Evolutionary conservation across 2,329 filamentous ascomycete species (phyloP).

Genomic region (Alternaria atra): DNA sequence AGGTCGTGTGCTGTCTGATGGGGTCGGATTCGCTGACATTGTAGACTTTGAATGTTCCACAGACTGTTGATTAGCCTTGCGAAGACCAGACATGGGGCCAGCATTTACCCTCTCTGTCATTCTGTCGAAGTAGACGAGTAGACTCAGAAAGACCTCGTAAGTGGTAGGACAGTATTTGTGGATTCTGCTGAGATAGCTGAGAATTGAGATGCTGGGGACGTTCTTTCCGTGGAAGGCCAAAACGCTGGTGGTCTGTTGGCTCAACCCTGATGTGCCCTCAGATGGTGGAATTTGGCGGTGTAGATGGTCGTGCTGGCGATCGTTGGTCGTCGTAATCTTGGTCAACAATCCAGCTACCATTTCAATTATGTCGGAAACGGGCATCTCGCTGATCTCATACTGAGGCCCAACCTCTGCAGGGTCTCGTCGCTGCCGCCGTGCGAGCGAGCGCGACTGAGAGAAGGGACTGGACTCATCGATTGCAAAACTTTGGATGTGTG

Average conservation of each 20-base stretch:
- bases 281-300: conserved; percentile 75
- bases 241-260: conserved; percentile 74
- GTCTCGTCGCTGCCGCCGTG: conserved; percentile 55
- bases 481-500: conserved; percentile 89
- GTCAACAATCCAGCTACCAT: conserved; percentile 97
- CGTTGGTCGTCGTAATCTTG: conserved; percentile 97
- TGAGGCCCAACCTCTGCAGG: conserved; percentile 64
- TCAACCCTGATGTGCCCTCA: conserved; percentile 67
- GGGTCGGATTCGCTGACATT: conserved; percentile 41
- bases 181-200: conserved; percentile 94
- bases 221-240: conserved; percentile 98
- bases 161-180: conserved; percentile 99
- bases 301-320: conserved; percentile 89
- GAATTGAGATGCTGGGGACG: conserved; percentile 93
- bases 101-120: conserved; percentile 98
- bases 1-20: conserved; percentile 29
- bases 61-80: conserved; percentile 60
- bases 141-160: conserved; percentile 94
- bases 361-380: conserved; percentile 95
- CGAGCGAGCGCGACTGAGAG: conserved; percentile 57
- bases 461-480: conserved; percentile 74
- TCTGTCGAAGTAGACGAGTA: conserved; percentile 96
- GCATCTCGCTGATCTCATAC: conserved; percentile 98
- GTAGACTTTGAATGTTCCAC: conserved; percentile 48
- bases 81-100: conserved; percentile 73